Evolutionary conservation across 805 yeast species (phyloP).

Genomic region (Isabelozyma heimii): DNA sequence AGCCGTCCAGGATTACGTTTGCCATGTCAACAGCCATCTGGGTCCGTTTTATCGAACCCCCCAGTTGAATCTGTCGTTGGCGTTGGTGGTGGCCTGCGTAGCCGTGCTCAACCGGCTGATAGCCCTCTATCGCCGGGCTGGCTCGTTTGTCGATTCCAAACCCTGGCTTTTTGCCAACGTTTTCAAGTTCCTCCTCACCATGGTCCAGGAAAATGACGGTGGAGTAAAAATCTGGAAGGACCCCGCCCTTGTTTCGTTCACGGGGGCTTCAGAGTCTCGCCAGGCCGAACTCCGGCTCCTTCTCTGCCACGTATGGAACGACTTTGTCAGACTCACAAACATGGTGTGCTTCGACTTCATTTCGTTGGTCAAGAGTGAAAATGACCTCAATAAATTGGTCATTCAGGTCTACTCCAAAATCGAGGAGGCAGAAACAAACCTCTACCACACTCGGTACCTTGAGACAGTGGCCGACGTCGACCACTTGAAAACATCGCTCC

Average conservation of each 20-base stretch:
- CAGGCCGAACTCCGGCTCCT: slow-evolving; percentile 24
- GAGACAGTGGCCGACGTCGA: slow-evolving; percentile 10
- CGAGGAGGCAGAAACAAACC: slow-evolving; percentile 23
- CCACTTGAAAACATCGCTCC: slow-evolving; percentile 15
- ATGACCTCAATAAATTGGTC: slow-evolving; percentile 15
- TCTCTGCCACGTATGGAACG: slow-evolving; percentile 33
- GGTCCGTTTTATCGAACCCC: not conserved
- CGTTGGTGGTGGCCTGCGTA: slow-evolving; percentile 11
- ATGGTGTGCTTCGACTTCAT: slow-evolving; percentile 20
- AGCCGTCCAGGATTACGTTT: slow-evolving; percentile 10
- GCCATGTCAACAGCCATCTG: not conserved
- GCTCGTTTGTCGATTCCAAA: slow-evolving; percentile 6
- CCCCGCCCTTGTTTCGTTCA: slow-evolving; percentile 24
- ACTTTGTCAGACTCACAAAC: slow-evolving; percentile 30
- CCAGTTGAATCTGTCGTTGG: not conserved
- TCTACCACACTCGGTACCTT: slow-evolving; percentile 13
- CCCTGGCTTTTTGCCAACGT: slow-evolving; percentile 11
- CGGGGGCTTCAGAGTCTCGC: slow-evolving; percentile 11
- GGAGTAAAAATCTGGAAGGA: slow-evolving; percentile 31
- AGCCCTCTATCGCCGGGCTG: slow-evolving; percentile 13
- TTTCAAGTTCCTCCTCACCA: slow-evolving; percentile 15
- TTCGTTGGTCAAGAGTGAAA: slow-evolving; percentile 20
- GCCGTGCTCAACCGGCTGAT: slow-evolving; percentile 21
- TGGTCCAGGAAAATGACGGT: slow-evolving; percentile 9
- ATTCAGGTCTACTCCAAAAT: slow-evolving; percentile 15